Evolutionary conservation across 2,329 filamentous ascomycete genomes (phyloP).

Genomic region (Geosmithia flava): DNA sequence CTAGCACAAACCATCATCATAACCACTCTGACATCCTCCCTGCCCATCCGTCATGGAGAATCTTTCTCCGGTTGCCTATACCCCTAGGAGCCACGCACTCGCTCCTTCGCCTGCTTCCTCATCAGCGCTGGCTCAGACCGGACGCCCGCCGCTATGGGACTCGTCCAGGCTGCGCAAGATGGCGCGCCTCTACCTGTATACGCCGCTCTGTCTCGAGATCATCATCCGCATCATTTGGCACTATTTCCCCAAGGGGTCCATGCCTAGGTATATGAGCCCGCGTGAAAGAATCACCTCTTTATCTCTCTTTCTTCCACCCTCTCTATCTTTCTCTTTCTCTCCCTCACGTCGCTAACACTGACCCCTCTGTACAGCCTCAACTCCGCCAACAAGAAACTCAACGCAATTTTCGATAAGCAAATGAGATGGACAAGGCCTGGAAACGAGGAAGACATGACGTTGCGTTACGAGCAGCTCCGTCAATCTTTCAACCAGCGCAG

Average conservation of each 20-base stretch:
- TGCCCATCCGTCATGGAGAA: too few species aligned
- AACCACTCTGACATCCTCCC: too few species aligned
- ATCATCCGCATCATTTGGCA: conserved; percentile 34
- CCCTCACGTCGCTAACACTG: not conserved
- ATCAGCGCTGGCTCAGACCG: conserved; percentile 13
- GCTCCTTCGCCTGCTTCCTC: too few species aligned
- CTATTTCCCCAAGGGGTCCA: conserved; percentile 22
- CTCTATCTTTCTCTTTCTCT: too few species aligned
- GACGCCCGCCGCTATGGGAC: conserved; percentile 45
- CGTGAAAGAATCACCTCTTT: conserved; percentile 6
- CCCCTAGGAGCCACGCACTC: too few species aligned
- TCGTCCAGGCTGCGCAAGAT: conserved; percentile 38
- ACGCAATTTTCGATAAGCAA: conserved; percentile 43
- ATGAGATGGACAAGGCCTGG: conserved; percentile 44
- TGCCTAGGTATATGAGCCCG: conserved; percentile 25
- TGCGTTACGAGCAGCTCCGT: conserved; percentile 31
- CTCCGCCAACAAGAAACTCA: conserved; percentile 46
- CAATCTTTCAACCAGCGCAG: conserved; percentile 21
- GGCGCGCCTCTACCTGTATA: conserved; percentile 44
- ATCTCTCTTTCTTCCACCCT: not conserved
- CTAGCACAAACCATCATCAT: too few species aligned
- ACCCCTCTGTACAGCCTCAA: conserved; percentile 28
- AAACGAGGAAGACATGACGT: conserved; percentile 35
- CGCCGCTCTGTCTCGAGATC: conserved; percentile 35
- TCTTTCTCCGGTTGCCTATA: too few species aligned